These are phyloP conservation scores for Phalaenopsis hybrid DNA, from an alignment of 116 monocot species.

Conservation along the genomic window DNA sequence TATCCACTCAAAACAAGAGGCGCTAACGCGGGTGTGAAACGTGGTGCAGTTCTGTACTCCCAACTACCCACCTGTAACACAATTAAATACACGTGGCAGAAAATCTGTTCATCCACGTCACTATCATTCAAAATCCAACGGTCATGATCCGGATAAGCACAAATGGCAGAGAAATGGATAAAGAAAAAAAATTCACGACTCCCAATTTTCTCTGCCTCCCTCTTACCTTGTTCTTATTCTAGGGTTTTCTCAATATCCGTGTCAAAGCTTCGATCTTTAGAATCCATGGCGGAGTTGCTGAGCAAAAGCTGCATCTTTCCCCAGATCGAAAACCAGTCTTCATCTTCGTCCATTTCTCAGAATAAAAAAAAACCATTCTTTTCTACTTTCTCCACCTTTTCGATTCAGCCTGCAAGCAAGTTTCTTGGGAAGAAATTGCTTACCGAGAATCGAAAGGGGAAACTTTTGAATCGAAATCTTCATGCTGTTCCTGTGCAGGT, in stretches of 20 bases:
- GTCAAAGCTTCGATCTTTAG: neutral
- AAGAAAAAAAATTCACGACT: too few relatives aligned
- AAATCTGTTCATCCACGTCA: neutral
- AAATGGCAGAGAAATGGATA: neutral
- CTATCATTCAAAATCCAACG: neutral
- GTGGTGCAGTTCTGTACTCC: too few relatives aligned
- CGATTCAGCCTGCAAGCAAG: neutral
- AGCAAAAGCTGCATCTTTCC: constrained; percentile 7
- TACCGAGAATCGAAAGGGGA: neutral
- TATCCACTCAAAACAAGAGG: too few relatives aligned
- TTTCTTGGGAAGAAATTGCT: constrained; percentile 13
- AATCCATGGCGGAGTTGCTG: constrained; percentile 25
- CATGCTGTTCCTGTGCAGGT: constrained; percentile 21
- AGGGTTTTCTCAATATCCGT: neutral
- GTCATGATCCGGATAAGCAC: neutral
- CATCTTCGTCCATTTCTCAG: neutral
- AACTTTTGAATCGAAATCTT: neutral
- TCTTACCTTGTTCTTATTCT: neutral
- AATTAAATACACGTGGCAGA: neutral
- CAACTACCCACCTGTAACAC: too few relatives aligned
- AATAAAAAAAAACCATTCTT: constrained; percentile 1
- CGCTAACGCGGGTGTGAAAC: too few relatives aligned
- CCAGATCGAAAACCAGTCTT: neutral
- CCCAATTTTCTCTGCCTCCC: neutral
- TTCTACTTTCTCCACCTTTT: neutral